Evolutionary conservation across 257 asterid species (phyloP).

Genomic region (Lithospermum erythrorhizon): DNA sequence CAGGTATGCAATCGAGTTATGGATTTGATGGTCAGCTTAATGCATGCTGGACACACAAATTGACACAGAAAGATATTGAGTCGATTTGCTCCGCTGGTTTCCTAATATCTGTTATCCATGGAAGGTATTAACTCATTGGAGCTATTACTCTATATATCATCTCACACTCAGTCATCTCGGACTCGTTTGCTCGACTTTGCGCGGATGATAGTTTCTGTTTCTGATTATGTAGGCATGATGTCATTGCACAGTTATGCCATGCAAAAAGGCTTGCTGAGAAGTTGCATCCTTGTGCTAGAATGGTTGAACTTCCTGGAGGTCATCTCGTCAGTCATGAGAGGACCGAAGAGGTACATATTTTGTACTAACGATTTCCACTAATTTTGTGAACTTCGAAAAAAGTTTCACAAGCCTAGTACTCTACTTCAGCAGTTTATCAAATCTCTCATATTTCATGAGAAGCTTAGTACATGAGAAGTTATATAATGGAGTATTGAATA

Average conservation of each 20-base stretch:
- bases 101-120: slow-evolving; percentile 83
- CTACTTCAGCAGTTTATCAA: neutral
- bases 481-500: too few species aligned
- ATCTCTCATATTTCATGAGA: neutral
- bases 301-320: slow-evolving; percentile 95
- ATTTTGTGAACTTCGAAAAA: neutral
- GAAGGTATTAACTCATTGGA: slow-evolving; percentile 47
- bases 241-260: slow-evolving; percentile 88
- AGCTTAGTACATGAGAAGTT: neutral
- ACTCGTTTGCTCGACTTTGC: neutral
- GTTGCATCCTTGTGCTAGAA: slow-evolving; percentile 73
- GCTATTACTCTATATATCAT: slow-evolving; percentile 2
- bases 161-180: neutral
- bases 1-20: slow-evolving; percentile 82
- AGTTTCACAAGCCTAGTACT: neutral
- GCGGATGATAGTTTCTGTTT: slow-evolving; percentile 10
- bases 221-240: slow-evolving; percentile 49
- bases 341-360: slow-evolving; percentile 64
- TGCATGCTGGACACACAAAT: slow-evolving; percentile 94
- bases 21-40: slow-evolving; percentile 93
- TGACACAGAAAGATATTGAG: slow-evolving; percentile 55
- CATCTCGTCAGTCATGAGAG: slow-evolving; percentile 96
- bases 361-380: neutral
- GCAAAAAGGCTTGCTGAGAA: slow-evolving; percentile 78
- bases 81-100: slow-evolving; percentile 55